Conservation (phyloP, 1,284 basidiomycete genomes). For the Ceratobasidium sp. region DNA sequence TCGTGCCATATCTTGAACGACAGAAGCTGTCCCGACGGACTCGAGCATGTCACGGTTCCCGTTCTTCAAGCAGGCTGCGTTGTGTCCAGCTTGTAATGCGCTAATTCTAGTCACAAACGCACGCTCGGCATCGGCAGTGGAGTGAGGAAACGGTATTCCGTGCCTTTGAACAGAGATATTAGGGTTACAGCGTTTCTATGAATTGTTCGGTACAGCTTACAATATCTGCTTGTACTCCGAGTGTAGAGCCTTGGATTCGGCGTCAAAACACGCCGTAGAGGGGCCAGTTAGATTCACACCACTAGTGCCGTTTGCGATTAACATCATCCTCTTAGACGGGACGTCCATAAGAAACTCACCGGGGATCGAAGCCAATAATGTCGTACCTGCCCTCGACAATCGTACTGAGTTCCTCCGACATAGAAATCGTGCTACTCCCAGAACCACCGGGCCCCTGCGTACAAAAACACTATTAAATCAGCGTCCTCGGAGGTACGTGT, state of each 20-base stretch:
- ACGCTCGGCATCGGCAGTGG: neutral
- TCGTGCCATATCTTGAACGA: conserved; percentile 51
- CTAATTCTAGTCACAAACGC: neutral
- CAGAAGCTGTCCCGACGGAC: conserved; percentile 49
- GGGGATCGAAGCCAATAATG: conserved; percentile 42
- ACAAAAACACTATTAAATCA: too few relatives aligned
- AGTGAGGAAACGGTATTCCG: conserved; percentile 33
- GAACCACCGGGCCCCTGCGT: conserved; percentile 50
- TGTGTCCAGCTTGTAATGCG: conserved; percentile 14
- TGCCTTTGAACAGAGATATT: neutral
- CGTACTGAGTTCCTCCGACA: conserved; percentile 41
- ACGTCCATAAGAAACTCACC: conserved; percentile 38
- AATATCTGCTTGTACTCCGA: neutral
- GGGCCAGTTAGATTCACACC: conserved; percentile 39
- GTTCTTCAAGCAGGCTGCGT: conserved; percentile 45
- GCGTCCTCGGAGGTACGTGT: too few relatives aligned
- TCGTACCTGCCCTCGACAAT: conserved; percentile 50
- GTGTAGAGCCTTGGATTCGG: conserved; percentile 5
- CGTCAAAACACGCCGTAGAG: conserved; percentile 29
- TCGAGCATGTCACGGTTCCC: conserved; percentile 49
- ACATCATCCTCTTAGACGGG: neutral
- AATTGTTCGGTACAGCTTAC: neutral
- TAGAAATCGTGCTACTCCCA: conserved; percentile 40
- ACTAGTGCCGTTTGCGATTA: neutral
- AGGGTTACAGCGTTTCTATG: neutral